Evolutionary conservation across 2,329 filamentous ascomycete genomes (phyloP), one percentile per base, ranked within the genome.

Genomic region (Teratosphaeria nubilosa): DNA sequence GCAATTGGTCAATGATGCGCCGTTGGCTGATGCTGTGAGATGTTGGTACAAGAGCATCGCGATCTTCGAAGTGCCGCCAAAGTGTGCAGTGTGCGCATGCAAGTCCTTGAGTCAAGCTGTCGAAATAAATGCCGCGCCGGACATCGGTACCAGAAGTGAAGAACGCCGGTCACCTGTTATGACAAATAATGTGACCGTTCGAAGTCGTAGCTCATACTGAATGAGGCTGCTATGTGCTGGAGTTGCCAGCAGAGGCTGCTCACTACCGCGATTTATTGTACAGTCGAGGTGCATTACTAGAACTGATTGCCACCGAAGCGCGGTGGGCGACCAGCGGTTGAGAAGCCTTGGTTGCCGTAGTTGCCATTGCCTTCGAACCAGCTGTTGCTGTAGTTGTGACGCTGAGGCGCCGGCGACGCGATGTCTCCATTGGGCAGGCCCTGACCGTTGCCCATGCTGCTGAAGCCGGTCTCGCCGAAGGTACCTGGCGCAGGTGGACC

Each of bases 361-460:
- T 60, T 63, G 54, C 66, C 50, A 27, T 58, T 30, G 27, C 27
- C 27, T 30, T 30, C 27, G 27, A 30, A 30, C 27, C 27, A 34
- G 58, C 56, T 62, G 58, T 59, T 63, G 55, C 41, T 51, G 16
- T 62, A 60, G 56, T 50, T 55, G 56, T 66, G 64, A 45, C 68
- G 68, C 63, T 69, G 68, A 41, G 68, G 66, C 60, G 65, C 61
- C 5, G 69, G 64, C 34, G 69, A 65, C 10, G 64, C 54, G 48
- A 70, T 66, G 56, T 61, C 62, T 52, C 51, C 48, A 51, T 52
- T 55, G 20, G 56, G 16, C 51, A 54, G 53, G 59, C 24, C 30
- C 24, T 50, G 54, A 14, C 37, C 20, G 24, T n/a, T 25, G 14
- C 37, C 54, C 14, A 32, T 51, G 22, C 51, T 30, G 37, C 34